phyloP scores from a whole-genome alignment of 2,329 filamentous ascomycete genomes.

The Emydomyces testavorans region DNA sequence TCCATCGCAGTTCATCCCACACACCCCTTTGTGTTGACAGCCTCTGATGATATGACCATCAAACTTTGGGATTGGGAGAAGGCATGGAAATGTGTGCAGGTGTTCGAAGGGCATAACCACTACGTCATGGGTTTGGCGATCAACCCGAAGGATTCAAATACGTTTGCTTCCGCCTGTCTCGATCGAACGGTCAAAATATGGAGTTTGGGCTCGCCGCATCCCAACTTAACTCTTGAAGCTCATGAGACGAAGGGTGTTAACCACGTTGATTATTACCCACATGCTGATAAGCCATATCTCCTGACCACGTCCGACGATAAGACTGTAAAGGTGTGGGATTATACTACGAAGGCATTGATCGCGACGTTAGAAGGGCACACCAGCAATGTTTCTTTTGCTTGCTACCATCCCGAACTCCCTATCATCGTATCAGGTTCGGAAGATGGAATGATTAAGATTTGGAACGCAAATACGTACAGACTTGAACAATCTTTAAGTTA shows the following conservation, averaged over 20 bases:
- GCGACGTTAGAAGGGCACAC: conserved; percentile 94
- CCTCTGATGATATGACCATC: conserved; percentile 96
- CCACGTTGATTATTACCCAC: conserved; percentile 78
- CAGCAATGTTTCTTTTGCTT: conserved; percentile 95
- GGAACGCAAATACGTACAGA: conserved; percentile 95
- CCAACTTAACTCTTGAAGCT: conserved; percentile 93
- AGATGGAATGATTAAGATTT: conserved; percentile 94
- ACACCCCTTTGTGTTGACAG: conserved; percentile 89
- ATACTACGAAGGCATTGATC: conserved; percentile 94
- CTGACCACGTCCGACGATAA: conserved; percentile 93
- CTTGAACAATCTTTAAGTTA: conserved; percentile 95
- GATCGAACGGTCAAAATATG: conserved; percentile 97
- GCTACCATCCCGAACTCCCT: conserved; percentile 92
- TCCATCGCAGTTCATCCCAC: conserved; percentile 92
- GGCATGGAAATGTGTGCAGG: conserved; percentile 92
- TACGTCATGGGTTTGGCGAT: conserved; percentile 96
- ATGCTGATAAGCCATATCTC: conserved; percentile 66
- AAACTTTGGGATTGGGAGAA: conserved; percentile 99
- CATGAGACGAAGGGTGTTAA: conserved; percentile 97
- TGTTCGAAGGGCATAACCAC: conserved; percentile 92
- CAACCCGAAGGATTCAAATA: conserved; percentile 95
- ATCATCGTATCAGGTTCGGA: conserved; percentile 97
- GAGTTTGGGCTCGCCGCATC: conserved; percentile 83
- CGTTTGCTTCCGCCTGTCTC: conserved; percentile 83
- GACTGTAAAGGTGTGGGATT: conserved; percentile 98